Conservation (phyloP, 257 asterid genomes). For the Scutellaria baicalensis region DNA sequence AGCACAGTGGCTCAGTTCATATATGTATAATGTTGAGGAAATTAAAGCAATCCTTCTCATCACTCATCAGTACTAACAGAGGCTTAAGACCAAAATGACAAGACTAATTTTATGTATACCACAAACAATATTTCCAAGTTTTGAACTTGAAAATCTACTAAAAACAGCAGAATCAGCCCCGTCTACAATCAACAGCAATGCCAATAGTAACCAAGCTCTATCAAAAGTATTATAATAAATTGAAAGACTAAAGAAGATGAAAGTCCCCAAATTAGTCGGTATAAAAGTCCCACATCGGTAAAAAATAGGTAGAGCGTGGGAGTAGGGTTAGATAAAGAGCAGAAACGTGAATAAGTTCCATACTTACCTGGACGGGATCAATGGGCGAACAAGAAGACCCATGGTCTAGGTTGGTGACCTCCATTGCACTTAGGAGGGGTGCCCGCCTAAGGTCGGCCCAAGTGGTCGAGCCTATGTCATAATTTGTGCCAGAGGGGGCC, state of each 20-base stretch:
- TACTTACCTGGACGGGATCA: conserved; percentile 49
- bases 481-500: conserved; percentile 21
- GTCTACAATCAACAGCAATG: neutral
- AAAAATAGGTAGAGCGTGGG: neutral
- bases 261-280: no score
- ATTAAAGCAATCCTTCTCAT: neutral
- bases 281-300: neutral
- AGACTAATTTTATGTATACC: neutral
- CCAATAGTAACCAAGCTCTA: neutral
- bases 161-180: neutral
- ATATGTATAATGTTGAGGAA: neutral
- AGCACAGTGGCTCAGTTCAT: neutral
- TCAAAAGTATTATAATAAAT: no score
- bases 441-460: conserved; percentile 21
- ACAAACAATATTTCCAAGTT: neutral
- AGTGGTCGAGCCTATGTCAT: conserved; percentile 25
- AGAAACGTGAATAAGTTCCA: neutral
- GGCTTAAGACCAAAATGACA: neutral
- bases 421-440: conserved; percentile 30
- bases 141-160: neutral
- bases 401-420: conserved; percentile 38
- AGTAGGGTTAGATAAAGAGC: neutral
- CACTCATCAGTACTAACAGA: neutral
- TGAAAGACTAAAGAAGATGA: no score
- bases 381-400: conserved; percentile 22